A percentile compares a stretch with the other conserved stretches of the same genome.
Conservation (phyloP, 441 rosid species). For the Melastoma candidum region DNA sequence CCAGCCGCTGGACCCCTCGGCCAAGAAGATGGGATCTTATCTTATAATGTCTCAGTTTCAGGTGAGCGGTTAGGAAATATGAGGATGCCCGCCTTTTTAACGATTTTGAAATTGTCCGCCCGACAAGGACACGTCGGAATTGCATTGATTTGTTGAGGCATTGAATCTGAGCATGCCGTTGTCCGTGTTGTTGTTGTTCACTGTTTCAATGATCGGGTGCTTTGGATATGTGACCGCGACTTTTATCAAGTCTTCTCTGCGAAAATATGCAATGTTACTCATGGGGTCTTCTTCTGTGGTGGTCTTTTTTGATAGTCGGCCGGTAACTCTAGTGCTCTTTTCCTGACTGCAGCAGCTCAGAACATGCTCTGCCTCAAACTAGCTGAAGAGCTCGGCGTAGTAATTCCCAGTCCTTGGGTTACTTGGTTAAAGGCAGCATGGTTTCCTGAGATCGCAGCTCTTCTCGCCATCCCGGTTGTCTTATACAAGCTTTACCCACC, state of each 20-base stretch:
- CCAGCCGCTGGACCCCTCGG: constrained; percentile 55
- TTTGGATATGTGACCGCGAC: no score
- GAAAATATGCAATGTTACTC: constrained; percentile 2
- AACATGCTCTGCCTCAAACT: constrained; percentile 83
- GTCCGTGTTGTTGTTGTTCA: no score
- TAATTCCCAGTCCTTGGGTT: constrained; percentile 77
- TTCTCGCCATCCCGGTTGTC: constrained; percentile 63
- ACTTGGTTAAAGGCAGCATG: constrained; percentile 91
- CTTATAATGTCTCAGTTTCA: constrained; percentile 74
- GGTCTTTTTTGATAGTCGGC: constrained; percentile 43
- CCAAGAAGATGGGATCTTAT: constrained; percentile 69
- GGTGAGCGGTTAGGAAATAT: constrained; percentile 23
- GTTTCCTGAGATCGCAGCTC: constrained; percentile 63
- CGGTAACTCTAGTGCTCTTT: constrained; percentile 86
- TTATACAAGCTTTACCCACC: constrained; percentile 90
- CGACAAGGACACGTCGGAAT: no score
- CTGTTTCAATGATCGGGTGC: no score
- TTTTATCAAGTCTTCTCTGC: no score
- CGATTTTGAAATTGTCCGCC: no score
- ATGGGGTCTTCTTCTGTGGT: constrained; percentile 14
- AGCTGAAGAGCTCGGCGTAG: constrained; percentile 87
- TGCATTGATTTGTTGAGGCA: no score
- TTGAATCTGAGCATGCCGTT: no score
- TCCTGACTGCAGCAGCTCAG: constrained; percentile 95
- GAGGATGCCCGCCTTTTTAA: neutral